A percentile compares a stretch with the other conserved stretches of the same genome.
These are phyloP conservation scores for Chaetomiaceae sp. DNA, from an alignment of 2,329 filamentous ascomycete genomes.

Conservation along the genomic window DNA sequence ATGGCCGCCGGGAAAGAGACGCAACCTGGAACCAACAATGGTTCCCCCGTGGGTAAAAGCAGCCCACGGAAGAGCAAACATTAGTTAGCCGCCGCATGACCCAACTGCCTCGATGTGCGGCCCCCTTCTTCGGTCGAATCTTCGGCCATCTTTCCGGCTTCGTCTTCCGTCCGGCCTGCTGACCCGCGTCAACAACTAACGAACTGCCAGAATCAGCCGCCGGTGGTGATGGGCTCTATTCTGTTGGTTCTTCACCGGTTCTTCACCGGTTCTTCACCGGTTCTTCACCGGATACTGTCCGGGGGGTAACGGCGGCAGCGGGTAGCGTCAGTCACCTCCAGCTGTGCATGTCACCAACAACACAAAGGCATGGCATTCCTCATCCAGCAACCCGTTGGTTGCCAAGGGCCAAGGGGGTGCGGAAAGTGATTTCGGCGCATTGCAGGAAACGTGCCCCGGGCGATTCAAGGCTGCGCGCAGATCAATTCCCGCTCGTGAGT, in stretches of 20 bases:
- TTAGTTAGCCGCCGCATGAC: conserved; percentile 2
- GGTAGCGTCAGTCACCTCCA: no score
- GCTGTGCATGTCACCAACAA: no score
- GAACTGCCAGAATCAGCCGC: not conserved
- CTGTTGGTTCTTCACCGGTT: no score
- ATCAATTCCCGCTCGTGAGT: conserved; percentile 11
- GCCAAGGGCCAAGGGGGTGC: no score
- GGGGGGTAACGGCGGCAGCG: no score
- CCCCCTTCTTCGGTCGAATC: not conserved
- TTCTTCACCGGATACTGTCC: no score
- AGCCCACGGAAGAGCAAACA: no score
- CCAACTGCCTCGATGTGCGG: not conserved
- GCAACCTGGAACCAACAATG: conserved; percentile 14
- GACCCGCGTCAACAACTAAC: not conserved
- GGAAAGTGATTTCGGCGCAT: no score
- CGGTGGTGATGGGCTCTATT: not conserved
- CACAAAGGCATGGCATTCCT: no score
- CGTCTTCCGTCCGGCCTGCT: not conserved
- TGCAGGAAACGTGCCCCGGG: not conserved
- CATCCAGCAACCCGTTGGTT: conserved; percentile 6
- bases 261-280: no score
- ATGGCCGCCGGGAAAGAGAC: not conserved
- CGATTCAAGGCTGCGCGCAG: not conserved
- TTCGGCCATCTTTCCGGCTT: not conserved
- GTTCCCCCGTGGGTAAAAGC: conserved; percentile 2